A percentile compares a stretch with the other conserved stretches of the same genome.
phyloP scores from a whole-genome alignment of 768 basidiomycete species.

The Cyclocybe cylindracea region DNA sequence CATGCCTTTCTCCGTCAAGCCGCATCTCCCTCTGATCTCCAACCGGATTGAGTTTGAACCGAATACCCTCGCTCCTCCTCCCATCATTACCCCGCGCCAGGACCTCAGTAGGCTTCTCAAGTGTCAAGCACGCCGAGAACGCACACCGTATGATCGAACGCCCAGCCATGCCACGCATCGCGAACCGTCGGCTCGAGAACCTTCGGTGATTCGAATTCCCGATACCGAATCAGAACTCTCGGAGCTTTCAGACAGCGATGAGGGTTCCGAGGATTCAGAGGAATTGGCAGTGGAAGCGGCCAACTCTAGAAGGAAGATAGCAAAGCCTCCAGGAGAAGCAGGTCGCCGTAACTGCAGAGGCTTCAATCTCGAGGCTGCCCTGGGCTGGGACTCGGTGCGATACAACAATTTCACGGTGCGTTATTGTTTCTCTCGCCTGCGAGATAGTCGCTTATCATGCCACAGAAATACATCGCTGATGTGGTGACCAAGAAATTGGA shows the following conservation, averaged over 20 bases:
- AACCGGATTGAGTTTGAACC: constrained; percentile 4
- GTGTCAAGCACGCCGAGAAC: not conserved
- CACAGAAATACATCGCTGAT: not conserved
- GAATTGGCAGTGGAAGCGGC: too few relatives aligned
- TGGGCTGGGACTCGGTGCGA: not conserved
- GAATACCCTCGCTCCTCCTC: constrained; percentile 1
- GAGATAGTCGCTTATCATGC: not conserved
- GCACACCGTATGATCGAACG: too few relatives aligned
- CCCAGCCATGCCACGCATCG: too few relatives aligned
- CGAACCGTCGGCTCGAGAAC: not conserved
- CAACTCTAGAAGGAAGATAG: too few relatives aligned
- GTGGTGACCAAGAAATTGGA: not conserved
- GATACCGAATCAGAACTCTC: not conserved
- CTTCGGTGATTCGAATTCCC: not conserved
- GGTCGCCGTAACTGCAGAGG: too few relatives aligned
- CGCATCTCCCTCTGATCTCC: constrained; percentile 8
- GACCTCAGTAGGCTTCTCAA: too few relatives aligned
- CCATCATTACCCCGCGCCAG: constrained; percentile 1
- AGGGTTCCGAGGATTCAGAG: not conserved
- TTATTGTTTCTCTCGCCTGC: not conserved
- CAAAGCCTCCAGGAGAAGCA: too few relatives aligned
- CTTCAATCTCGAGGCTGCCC: not conserved
- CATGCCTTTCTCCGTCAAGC: not conserved
- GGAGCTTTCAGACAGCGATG: not conserved
- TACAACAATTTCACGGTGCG: not conserved